phyloP scores from a whole-genome alignment of 345 rosid genomes.

The Gossypium rotundifolium region DNA sequence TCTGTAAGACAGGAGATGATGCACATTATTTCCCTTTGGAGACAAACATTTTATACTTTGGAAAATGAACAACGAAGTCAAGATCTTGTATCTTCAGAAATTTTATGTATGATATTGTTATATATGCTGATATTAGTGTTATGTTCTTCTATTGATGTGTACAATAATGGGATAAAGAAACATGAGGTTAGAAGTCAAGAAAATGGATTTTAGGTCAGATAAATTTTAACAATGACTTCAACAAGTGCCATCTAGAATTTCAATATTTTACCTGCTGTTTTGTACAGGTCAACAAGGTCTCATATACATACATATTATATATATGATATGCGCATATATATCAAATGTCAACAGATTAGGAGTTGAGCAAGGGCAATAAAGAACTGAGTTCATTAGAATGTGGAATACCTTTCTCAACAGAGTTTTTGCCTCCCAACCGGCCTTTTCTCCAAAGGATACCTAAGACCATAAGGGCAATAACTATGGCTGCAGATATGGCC shows the following conservation, averaged over 20 bases:
- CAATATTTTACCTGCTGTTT: background rate
- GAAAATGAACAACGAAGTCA: background rate
- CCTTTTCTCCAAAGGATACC: constrained; percentile 43
- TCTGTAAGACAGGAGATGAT: background rate
- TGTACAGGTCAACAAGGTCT: background rate
- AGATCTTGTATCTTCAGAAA: no score
- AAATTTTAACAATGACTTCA: background rate
- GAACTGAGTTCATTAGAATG: background rate
- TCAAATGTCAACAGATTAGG: background rate
- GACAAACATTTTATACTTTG: background rate
- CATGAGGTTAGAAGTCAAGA: background rate
- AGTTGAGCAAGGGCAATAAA: background rate
- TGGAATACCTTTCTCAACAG: constrained; percentile 53
- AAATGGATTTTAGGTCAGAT: background rate
- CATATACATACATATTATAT: background rate
- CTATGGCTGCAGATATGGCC: constrained; percentile 28
- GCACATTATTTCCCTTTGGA: background rate
- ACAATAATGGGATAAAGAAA: background rate
- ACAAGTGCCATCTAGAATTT: background rate
- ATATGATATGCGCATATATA: no score
- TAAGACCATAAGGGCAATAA: constrained; percentile 31
- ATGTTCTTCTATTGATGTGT: background rate
- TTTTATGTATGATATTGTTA: background rate
- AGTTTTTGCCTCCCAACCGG: constrained; percentile 42
- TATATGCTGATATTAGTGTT: background rate